phyloP scores from a whole-genome alignment of 495 filamentous ascomycete species.

The Penicillium alfredii region DNA sequence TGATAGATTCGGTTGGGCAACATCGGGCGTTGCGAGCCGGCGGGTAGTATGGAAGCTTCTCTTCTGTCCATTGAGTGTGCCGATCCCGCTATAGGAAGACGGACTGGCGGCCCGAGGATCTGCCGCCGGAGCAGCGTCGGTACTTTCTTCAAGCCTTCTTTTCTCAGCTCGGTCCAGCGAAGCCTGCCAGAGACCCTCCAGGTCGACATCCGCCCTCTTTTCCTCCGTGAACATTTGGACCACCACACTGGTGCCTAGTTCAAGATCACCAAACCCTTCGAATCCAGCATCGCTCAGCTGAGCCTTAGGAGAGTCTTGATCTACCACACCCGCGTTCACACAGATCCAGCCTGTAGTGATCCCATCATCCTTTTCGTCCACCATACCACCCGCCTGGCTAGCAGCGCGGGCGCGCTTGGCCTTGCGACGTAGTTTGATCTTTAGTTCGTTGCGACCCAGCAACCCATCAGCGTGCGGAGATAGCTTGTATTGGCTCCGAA shows the following conservation, averaged over 20 bases:
- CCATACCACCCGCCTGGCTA: conserved; percentile 46
- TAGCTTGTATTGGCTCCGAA: conserved; percentile 65
- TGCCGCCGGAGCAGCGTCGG: conserved; percentile 4
- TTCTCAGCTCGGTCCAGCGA: conserved; percentile 40
- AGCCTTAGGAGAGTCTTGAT: conserved; percentile 39
- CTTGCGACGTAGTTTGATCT: conserved; percentile 74
- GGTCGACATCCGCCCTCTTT: conserved; percentile 73
- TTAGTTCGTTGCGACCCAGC: conserved; percentile 83
- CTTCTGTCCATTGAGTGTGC: conserved; percentile 12
- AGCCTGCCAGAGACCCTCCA: conserved; percentile 73
- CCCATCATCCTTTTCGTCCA: conserved; percentile 63
- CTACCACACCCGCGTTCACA: conserved; percentile 74
- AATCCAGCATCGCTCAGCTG: conserved; percentile 37
- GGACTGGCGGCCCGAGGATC: conserved; percentile 13
- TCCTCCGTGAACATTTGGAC: conserved; percentile 87
- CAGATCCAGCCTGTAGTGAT: conserved; percentile 93
- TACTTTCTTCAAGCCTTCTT: conserved; percentile 22
- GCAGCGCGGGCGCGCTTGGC: conserved; percentile 72
- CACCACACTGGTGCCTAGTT: conserved; percentile 59
- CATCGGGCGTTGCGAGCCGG: conserved; percentile 7
- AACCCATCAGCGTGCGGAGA: conserved; percentile 77
- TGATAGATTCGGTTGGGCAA: not conserved
- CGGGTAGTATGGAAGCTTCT: conserved; percentile 18
- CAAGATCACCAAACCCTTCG: conserved; percentile 67
- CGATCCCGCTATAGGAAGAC: conserved; percentile 19